A percentile compares a stretch with the other conserved stretches of the same genome.
These are phyloP conservation scores for Samsoniella hepiali DNA, from an alignment of 2,329 filamentous ascomycete species.

Conservation along the genomic window DNA sequence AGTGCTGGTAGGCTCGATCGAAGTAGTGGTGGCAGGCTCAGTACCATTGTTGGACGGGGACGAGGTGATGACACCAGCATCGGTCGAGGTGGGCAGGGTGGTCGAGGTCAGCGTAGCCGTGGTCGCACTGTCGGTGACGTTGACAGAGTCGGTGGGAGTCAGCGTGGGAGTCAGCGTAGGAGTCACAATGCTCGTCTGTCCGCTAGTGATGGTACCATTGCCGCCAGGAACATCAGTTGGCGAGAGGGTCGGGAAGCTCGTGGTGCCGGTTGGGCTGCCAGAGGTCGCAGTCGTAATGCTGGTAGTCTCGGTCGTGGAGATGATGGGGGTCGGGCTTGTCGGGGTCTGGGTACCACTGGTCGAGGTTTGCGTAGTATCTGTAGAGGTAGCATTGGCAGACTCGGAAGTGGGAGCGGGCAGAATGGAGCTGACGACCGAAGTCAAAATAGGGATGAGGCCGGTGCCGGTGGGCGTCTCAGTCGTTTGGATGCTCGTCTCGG, in stretches of 20 bases:
- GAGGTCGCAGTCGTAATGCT: constrained; percentile 16
- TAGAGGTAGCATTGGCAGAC: constrained; percentile 1
- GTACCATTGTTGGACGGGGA: background rate
- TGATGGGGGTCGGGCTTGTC: background rate
- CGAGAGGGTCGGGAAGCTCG: constrained; percentile 10
- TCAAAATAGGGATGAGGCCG: constrained; percentile 1
- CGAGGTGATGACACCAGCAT: constrained; percentile 18
- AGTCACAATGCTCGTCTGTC: constrained; percentile 10
- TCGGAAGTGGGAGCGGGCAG: background rate
- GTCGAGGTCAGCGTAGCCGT: background rate
- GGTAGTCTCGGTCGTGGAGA: background rate
- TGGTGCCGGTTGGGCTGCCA: constrained; percentile 20
- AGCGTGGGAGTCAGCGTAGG: background rate
- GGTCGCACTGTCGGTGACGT: constrained; percentile 3
- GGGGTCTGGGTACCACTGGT: background rate
- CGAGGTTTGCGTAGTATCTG: background rate
- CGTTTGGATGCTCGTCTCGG: background rate
- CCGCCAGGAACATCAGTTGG: constrained; percentile 4
- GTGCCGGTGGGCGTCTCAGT: background rate
- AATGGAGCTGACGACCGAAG: constrained; percentile 17
- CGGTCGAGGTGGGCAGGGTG: background rate
- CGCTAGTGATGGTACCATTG: constrained; percentile 16
- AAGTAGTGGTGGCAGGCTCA: background rate
- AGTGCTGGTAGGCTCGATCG: background rate
- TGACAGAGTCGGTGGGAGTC: background rate